Percentiles rank a stretch among this genome's conserved stretches.
Conservation (phyloP, 495 filamentous ascomycete species). For the Aspergillus steynii region DNA sequence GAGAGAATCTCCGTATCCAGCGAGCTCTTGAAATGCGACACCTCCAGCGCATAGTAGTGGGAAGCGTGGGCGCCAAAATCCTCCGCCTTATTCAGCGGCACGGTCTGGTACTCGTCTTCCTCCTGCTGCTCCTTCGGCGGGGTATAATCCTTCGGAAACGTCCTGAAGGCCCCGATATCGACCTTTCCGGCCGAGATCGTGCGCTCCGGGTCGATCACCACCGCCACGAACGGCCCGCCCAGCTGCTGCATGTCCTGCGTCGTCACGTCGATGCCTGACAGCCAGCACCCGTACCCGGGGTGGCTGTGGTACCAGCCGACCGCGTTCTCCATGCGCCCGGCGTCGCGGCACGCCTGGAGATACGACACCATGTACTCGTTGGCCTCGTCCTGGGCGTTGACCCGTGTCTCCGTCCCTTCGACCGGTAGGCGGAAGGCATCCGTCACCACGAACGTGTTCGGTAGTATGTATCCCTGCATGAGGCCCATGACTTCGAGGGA, state of each 20-base stretch:
- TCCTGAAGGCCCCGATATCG: constrained; percentile 96
- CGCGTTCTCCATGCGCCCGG: constrained; percentile 80
- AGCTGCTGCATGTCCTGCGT: constrained; percentile 88
- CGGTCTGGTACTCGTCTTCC: constrained; percentile 58
- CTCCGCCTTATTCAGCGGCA: constrained; percentile 87
- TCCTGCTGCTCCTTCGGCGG: constrained; percentile 45
- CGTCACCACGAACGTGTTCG: constrained; percentile 85
- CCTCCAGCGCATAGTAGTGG: constrained; percentile 86
- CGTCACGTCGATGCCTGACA: constrained; percentile 90
- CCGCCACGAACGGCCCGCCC: constrained; percentile 88
- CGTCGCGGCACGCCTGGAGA: constrained; percentile 70
- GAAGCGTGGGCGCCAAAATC: constrained; percentile 93
- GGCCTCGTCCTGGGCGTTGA: constrained; percentile 92
- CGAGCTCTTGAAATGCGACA: constrained; percentile 89
- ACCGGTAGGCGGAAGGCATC: constrained; percentile 94
- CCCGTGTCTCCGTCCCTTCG: constrained; percentile 95
- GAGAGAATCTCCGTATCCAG: constrained; percentile 85
- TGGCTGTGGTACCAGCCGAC: constrained; percentile 99
- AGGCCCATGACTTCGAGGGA: constrained; percentile 95
- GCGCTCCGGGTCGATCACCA: constrained; percentile 96
- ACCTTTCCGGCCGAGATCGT: constrained; percentile 95
- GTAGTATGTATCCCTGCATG: constrained; percentile 90
- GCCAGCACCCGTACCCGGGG: constrained; percentile 98
- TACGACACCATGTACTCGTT: constrained; percentile 96
- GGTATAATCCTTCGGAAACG: constrained; percentile 78